Evolutionary conservation across 768 basidiomycete genomes (phyloP), one percentile per base, ranked within the genome.

Genomic region (Lentinus brumalis): DNA sequence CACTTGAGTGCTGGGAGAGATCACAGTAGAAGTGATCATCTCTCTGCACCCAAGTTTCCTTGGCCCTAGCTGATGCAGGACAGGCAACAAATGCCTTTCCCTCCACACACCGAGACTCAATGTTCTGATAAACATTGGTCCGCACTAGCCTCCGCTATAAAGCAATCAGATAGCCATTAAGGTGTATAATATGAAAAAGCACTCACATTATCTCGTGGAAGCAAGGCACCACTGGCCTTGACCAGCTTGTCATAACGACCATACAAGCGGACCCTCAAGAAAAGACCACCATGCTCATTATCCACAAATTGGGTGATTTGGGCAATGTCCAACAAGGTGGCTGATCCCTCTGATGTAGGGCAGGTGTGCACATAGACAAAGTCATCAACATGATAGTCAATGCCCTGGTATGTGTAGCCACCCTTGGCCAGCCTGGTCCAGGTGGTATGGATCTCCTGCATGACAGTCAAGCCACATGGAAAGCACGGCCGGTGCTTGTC

Each of bases 21-120:
- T 81, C 78, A 39, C 83, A 75, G 66, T 83, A 86, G 65, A 80
- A 91, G 60, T 87, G 86, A 64, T 91, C 82, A 60, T 84, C 76
- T 40, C 81, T 68, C n/a, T 67, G 42, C 4, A 84, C 70, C 86
- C 88, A 86, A 15, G 70, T 57, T 41, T 79, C 74, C 30, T 61
- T 44, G 44, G 75, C 73, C 1, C 64, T 54, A 0, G 62, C 31
- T 18, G 79, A 73, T 8, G 63, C 70, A 2, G 78, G 66, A 40
- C 77, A 73, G 9, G 73, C 69, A 12, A 87, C 80, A 69, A 77
- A 83, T 53, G 83, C 87, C 26, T 79, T 76, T 0, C 88, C 88
- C 55, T 84, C 81, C 46, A 91, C 70, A 16, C 74, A 65, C 12
- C 75, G 67, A 0, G 77, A 66, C n/a, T 75, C 56, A 12, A 69